These are phyloP conservation scores for Leishmania tarentolae DNA, from an alignment of 208 protist species.

Conservation along the genomic window DNA sequence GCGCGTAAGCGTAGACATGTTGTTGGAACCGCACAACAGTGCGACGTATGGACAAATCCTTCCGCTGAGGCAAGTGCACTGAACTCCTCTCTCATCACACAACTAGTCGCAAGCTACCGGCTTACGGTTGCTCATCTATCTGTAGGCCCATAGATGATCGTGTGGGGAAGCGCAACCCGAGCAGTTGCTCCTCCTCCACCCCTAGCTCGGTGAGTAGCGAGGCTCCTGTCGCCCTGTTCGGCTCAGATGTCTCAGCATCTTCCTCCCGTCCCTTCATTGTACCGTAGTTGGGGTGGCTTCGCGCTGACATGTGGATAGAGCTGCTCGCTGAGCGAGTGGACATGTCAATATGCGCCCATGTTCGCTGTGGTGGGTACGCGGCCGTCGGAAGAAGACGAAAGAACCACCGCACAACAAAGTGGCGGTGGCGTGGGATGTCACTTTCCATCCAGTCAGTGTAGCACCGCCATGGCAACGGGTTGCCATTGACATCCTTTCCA, in stretches of 20 bases:
- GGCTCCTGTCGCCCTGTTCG: conserved; percentile 3
- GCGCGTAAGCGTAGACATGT: not conserved
- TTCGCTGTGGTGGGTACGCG: conserved; percentile 57
- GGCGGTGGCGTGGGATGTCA: conserved; percentile 42
- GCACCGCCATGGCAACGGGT: conserved; percentile 14
- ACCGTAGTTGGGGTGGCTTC: conserved; percentile 28
- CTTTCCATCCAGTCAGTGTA: conserved; percentile 66
- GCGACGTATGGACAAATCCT: not conserved
- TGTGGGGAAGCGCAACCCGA: conserved; percentile 67
- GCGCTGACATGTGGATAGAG: conserved; percentile 30
- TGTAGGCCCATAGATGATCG: conserved; percentile 39
- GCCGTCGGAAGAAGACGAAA: conserved; percentile 70
- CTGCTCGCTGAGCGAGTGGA: conserved; percentile 27
- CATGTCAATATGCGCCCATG: conserved; percentile 25
- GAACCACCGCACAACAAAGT: conserved; percentile 70
- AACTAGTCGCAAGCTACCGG: not conserved
- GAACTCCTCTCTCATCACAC: not conserved
- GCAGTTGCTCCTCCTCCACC: conserved; percentile 45
- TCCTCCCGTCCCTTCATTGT: conserved; percentile 10
- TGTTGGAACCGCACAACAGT: not conserved
- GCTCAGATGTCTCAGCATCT: not conserved
- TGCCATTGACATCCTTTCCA: conserved; percentile 1
- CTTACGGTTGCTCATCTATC: not conserved
- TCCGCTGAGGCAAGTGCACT: not conserved
- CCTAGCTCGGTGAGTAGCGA: conserved; percentile 36